Evolutionary conservation across 78 protist species (phyloP).

Genomic region (Dictyostelium citrinum): DNA sequence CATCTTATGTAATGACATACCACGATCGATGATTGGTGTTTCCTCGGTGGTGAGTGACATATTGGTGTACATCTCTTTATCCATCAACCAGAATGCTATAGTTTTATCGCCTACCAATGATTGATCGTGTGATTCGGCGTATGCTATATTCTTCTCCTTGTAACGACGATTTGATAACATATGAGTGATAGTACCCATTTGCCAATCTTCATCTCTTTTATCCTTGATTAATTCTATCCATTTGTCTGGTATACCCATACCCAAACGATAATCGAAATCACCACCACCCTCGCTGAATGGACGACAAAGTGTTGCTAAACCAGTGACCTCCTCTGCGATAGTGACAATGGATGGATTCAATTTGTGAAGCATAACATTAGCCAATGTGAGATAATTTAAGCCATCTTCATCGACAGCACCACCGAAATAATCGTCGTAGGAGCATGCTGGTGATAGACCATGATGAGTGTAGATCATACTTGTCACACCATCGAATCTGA

Average conservation of each 20-base stretch:
- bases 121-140: slow-evolving; percentile 95
- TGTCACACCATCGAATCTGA: slow-evolving; percentile 97
- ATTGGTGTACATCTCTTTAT: slow-evolving; percentile 90
- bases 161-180: slow-evolving; percentile 89
- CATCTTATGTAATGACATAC: slow-evolving; percentile 95
- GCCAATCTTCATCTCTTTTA: slow-evolving; percentile 93
- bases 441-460: slow-evolving; percentile 85
- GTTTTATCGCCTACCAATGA: slow-evolving; percentile 98
- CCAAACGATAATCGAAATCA: slow-evolving; percentile 96
- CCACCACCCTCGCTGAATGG: slow-evolving; percentile 93
- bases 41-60: slow-evolving; percentile 50
- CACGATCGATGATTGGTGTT: slow-evolving; percentile 89
- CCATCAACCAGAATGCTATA: slow-evolving; percentile 98
- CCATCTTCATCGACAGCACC: slow-evolving; percentile 87
- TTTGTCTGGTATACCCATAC: slow-evolving; percentile 95
- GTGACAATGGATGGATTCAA: slow-evolving; percentile 82
- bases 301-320: slow-evolving; percentile 94
- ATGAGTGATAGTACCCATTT: slow-evolving; percentile 84
- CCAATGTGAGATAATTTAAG: slow-evolving; percentile 86
- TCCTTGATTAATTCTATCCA: slow-evolving; percentile 96
- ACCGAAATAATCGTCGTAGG: slow-evolving; percentile 94
- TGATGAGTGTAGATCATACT: slow-evolving; percentile 95
- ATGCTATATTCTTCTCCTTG: slow-evolving; percentile 90
- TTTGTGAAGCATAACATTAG: slow-evolving; percentile 40
- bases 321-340: slow-evolving; percentile 96